Conservation (phyloP, 768 basidiomycete genomes). For the Imleria badia region DNA sequence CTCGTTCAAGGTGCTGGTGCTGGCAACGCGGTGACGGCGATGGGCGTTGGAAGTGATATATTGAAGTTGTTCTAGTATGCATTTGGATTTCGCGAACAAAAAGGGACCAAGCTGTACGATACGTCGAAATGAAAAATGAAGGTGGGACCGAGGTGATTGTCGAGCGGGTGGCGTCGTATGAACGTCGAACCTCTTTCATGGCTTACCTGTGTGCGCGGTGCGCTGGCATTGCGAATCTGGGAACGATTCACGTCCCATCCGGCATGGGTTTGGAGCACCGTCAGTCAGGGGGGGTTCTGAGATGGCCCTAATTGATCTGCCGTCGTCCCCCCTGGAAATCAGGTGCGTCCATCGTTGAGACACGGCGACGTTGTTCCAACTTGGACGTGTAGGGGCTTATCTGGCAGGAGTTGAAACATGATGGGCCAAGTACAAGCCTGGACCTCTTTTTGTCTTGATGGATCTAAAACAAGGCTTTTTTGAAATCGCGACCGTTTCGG, state of each 20-base stretch:
- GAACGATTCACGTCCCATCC: not conserved
- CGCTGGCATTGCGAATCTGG: not conserved
- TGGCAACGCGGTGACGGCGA: constrained; percentile 97
- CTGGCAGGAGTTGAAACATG: constrained; percentile 7
- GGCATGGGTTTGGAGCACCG: constrained; percentile 4
- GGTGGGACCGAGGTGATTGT: not conserved
- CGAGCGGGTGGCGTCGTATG: constrained; percentile 7
- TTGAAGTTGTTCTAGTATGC: constrained; percentile 46
- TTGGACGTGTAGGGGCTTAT: constrained; percentile 5
- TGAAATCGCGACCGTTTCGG: not conserved
- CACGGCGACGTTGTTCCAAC: constrained; percentile 6
- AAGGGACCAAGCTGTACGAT: constrained; percentile 5
- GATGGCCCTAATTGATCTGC: constrained; percentile 1
- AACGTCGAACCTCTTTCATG: constrained; percentile 4
- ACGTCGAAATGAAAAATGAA: not conserved
- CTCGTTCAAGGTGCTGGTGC: constrained; percentile 97
- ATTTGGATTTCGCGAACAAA: not conserved
- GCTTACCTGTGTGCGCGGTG: not conserved
- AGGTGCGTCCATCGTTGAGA: not conserved
- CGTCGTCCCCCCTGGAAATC: not conserved
- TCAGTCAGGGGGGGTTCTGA: not conserved
- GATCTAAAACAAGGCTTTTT: not conserved
- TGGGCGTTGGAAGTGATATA: constrained; percentile 93
- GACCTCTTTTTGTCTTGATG: not conserved
- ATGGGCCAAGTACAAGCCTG: no score